Percentiles rank a stretch among this genome's conserved stretches.
These are phyloP conservation scores for Marsdenia floribunda DNA, from an alignment of 257 asterid genomes.

Conservation along the genomic window DNA sequence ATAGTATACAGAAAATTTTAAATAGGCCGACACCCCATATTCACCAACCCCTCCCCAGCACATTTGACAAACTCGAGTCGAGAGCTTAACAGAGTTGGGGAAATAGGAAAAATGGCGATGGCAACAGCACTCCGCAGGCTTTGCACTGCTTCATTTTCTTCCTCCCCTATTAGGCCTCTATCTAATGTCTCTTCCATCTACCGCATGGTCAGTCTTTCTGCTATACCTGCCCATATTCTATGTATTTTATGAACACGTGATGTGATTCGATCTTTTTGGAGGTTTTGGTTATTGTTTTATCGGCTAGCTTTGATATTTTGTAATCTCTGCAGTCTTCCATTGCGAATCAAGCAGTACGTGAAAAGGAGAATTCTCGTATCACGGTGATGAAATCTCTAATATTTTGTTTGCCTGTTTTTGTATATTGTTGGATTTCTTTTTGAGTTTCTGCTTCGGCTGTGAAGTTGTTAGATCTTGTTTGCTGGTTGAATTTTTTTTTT, in stretches of 20 bases:
- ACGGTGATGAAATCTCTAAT: slow-evolving; percentile 33
- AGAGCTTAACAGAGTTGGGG: neutral
- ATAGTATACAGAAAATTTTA: neutral
- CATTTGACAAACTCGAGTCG: neutral
- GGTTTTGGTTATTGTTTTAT: slow-evolving; percentile 2
- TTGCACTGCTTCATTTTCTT: slow-evolving; percentile 28
- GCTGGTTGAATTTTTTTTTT: neutral
- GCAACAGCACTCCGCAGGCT: slow-evolving; percentile 73
- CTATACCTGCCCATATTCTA: neutral
- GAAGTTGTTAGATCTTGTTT: slow-evolving; percentile 28
- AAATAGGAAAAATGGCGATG: slow-evolving; percentile 20
- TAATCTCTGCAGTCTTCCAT: slow-evolving; percentile 47
- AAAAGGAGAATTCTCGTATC: slow-evolving; percentile 48
- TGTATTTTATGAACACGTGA: neutral
- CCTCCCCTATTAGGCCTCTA: slow-evolving; percentile 27
- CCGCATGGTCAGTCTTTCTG: slow-evolving; percentile 38
- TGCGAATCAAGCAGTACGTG: slow-evolving; percentile 48
- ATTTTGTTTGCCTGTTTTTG: neutral
- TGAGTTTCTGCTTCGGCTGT: neutral
- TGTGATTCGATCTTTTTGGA: neutral
- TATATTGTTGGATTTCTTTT: neutral
- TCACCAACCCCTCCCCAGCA: neutral
- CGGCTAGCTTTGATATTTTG: slow-evolving; percentile 3
- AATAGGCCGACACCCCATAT: neutral
- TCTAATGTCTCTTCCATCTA: slow-evolving; percentile 32